These are phyloP conservation scores for Fusarium decemcellulare DNA, from an alignment of 2,329 filamentous ascomycete species.

Conservation along the genomic window DNA sequence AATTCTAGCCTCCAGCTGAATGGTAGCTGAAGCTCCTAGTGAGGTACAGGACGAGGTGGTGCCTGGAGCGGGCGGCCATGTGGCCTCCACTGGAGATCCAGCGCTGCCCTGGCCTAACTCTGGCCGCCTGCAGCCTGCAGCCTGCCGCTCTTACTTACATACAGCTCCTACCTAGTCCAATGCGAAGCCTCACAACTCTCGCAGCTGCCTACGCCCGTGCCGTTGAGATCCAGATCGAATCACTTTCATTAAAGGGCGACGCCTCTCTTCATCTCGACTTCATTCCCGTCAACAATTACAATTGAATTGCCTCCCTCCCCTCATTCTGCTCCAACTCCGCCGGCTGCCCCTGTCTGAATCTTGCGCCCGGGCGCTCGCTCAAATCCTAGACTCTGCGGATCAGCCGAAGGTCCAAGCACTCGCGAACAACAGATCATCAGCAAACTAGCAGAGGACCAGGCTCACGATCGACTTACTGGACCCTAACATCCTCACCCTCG, in stretches of 20 bases:
- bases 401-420: constrained; percentile 36
- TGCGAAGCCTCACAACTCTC: neutral
- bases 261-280: constrained; percentile 20
- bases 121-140: constrained; percentile 39
- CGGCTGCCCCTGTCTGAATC: constrained; percentile 2
- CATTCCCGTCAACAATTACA: constrained; percentile 5
- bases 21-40: neutral
- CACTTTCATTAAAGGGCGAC: constrained; percentile 27
- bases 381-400: constrained; percentile 26
- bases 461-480: constrained; percentile 2
- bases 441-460: constrained; percentile 10
- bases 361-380: constrained; percentile 14
- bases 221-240: constrained; percentile 19
- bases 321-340: neutral
- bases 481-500: constrained; percentile 10
- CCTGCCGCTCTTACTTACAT: constrained; percentile 28
- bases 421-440: constrained; percentile 26
- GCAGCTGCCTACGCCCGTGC: constrained; percentile 25
- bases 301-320: neutral
- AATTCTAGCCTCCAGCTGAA: neutral
- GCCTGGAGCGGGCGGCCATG: constrained; percentile 35
- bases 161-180: neutral
- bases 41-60: constrained; percentile 2
- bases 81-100: constrained; percentile 17
- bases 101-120: constrained; percentile 20